phyloP scores from a whole-genome alignment of 2,329 filamentous ascomycete genomes.

The Graphilbum sp. region DNA sequence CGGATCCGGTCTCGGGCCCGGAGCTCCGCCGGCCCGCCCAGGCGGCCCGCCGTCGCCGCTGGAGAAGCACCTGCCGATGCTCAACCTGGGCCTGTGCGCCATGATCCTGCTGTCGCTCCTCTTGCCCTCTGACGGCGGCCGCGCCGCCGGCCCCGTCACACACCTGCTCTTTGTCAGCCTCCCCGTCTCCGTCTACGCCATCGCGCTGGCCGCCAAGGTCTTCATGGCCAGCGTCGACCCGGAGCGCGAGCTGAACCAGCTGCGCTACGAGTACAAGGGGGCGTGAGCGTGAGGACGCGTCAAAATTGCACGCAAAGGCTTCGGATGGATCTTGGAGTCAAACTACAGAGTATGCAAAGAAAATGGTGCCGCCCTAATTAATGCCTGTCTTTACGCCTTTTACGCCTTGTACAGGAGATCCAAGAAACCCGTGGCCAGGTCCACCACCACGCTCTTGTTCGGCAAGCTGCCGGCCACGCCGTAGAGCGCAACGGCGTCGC shows the following conservation, averaged over 20 bases:
- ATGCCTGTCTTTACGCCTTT: no score
- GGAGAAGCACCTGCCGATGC: slow-evolving; percentile 37
- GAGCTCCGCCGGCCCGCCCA: neutral
- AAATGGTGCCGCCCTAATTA: no score
- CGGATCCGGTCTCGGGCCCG: neutral
- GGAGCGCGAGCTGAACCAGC: slow-evolving; percentile 40
- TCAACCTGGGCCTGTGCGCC: slow-evolving; percentile 41
- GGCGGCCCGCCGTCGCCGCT: slow-evolving; percentile 31
- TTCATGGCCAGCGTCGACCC: slow-evolving; percentile 55
- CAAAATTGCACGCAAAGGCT: no score
- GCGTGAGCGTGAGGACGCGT: slow-evolving; percentile 26
- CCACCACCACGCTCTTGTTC: slow-evolving; percentile 87
- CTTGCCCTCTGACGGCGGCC: slow-evolving; percentile 8
- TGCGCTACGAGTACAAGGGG: slow-evolving; percentile 53
- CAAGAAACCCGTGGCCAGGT: slow-evolving; percentile 78
- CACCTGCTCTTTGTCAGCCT: slow-evolving; percentile 25
- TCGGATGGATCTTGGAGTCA: no score
- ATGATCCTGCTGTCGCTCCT: neutral
- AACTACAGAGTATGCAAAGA: no score
- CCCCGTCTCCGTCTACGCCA: slow-evolving; percentile 40
- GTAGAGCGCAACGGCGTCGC: slow-evolving; percentile 78
- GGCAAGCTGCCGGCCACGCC: slow-evolving; percentile 89
- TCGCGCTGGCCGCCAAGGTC: slow-evolving; percentile 45
- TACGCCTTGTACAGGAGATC: slow-evolving; percentile 69
- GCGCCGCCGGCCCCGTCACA: slow-evolving; percentile 16